Evolutionary conservation across 306 rosid genomes (phyloP), one percentile per base, ranked within the genome.

Genomic region (Hippophae rhamnoides): DNA sequence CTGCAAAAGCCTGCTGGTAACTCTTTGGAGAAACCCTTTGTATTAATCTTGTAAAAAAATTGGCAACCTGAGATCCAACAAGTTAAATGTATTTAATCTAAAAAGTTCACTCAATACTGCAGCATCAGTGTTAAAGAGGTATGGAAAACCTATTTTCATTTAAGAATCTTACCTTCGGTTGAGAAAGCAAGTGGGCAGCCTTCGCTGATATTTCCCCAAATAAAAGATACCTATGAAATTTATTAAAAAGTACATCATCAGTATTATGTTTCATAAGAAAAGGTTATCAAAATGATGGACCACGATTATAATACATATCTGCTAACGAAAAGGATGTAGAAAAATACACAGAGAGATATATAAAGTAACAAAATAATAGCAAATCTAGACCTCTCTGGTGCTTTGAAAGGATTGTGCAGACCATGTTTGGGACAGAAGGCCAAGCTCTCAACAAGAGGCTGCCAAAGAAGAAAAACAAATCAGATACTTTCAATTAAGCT

Each of bases 1-100:
- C 98, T 13, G 27, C 95, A 43, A 7, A 58, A 75, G 98, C 98
- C 80, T 92, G 98, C 27, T 82, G 84, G 76, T 92, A 92, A 80
- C 98, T 92, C 82, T 92, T 92, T 41, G 98, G 98, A 76, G 89
- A 79, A 76, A 92, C 98, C 74, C 98, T 82, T 64, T 92, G 96
- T 69, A 92, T 83, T 69, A 92, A 69, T 80, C 87, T 92, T 13
- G 95, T 71, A 71, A 92, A 92, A 83, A 85, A 92, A 77, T 92
- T 83, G 10, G 87, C 64, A 72, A 92, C 95, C 98, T 92, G 80
- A 64, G 56, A 62, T 27, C 23, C 72, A 52, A 47, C 50, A 40
- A 12, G 9, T 47, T 41, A 26, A 41, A 57, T 69, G 56, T 31
- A n/a, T 41, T 23, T 27, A 43, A 57, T 8, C 38, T 54, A 9